Evolutionary conservation across 2,329 filamentous ascomycete species (phyloP).

Genomic region (Drechslerella coelobrocha): DNA sequence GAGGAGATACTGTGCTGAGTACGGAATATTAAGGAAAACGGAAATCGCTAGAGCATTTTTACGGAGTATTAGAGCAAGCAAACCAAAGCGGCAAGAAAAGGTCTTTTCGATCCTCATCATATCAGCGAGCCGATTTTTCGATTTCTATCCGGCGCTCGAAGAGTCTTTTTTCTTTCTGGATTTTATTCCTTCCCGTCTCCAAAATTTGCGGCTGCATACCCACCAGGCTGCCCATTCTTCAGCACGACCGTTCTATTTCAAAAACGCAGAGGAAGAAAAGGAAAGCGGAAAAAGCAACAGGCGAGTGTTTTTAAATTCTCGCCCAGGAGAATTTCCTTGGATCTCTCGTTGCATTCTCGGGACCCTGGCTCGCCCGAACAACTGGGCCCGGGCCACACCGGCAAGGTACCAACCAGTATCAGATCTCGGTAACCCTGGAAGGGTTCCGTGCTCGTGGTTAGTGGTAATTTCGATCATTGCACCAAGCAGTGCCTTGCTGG

Average conservation of each 20-base stretch:
- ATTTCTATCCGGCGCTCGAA: slow-evolving; percentile 9
- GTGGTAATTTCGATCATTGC: slow-evolving; percentile 42
- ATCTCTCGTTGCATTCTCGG: slow-evolving; percentile 26
- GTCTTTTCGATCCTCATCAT: neutral
- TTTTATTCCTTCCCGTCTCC: neutral
- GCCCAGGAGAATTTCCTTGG: slow-evolving; percentile 38
- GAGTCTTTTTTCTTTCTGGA: neutral
- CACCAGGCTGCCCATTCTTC: neutral
- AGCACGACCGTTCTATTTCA: neutral
- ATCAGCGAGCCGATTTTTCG: neutral
- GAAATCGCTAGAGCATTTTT: slow-evolving; percentile 20
- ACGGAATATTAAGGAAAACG: slow-evolving; percentile 17
- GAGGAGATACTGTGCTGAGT: slow-evolving; percentile 8
- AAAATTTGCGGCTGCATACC: neutral
- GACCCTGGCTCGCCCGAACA: slow-evolving; percentile 47
- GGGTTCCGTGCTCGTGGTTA: slow-evolving; percentile 44
- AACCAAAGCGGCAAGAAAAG: slow-evolving; percentile 9
- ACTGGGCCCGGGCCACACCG: slow-evolving; percentile 47
- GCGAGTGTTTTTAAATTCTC: neutral
- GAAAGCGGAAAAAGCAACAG: neutral
- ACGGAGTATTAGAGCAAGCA: slow-evolving; percentile 13
- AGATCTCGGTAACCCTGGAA: slow-evolving; percentile 49
- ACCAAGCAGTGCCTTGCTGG: neutral
- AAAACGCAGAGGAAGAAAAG: neutral
- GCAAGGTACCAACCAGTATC: slow-evolving; percentile 15